Evolutionary conservation across 176 grass and related monocot species (phyloP), one percentile per base, ranked within the genome.

Genomic region (Ensete ventricosum): DNA sequence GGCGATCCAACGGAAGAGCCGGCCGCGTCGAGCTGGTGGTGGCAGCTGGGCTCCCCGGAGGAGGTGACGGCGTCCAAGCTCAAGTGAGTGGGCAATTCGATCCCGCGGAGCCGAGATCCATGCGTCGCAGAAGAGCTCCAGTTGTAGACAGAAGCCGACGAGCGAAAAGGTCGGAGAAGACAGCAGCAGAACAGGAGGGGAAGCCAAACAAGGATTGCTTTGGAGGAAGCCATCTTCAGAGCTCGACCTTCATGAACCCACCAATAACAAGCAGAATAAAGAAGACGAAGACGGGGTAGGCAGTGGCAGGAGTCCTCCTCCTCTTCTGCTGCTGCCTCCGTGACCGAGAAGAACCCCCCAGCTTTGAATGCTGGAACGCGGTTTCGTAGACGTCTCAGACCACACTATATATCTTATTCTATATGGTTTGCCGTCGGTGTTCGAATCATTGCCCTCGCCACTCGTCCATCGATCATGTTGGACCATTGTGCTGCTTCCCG

Each of bases 11-110:
- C 11, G 22, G 25, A 23, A 23, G 10, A 48, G 52, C 51, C 17
- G 50, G 24, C 52, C 52, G 20, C 52, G 21, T 8, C 51, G 50
- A 54, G 50, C 11, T 73, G 52, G 52, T 25, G n/a, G 7, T 16
- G 13, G 51, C 52, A 55, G 50, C 20, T 6, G 51, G 71, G 22
- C 7, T 10, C 71, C 9, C 7, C 52, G 52, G 71, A 69, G 34
- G 67, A 48, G 67, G 67, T 9, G 67, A 49, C 34, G 1, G 34
- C 34, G 34, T 69, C 48, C 12, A 69, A 69, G 67, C 52, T 27
- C 19, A 55, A 52, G 71, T 73, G 71, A 21, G 52, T 16, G 21
- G 71, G 71, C 52, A 73, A 55, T 26, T 73, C 71, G 52, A 73
- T 73, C 13, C 53, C 71, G 20, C 14, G 52, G 51, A 73, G 71